Percentiles rank a stretch among this genome's conserved stretches.
Conservation (phyloP, 805 yeast genomes). For the Sugiyamaella chiloensis region DNA sequence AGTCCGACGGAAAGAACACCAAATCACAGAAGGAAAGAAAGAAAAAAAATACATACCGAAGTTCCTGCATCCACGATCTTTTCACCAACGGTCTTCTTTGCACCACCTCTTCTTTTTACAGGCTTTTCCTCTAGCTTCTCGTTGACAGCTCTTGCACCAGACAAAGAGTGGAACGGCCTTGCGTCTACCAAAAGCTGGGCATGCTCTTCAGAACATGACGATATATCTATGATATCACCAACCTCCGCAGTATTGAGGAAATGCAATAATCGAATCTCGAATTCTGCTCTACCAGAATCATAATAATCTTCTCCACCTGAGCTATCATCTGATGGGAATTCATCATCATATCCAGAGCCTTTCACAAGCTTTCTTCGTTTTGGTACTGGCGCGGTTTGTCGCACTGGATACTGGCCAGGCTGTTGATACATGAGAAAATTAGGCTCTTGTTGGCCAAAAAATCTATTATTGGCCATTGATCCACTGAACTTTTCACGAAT, state of each 20-base stretch:
- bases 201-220: constrained; percentile 61
- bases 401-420: constrained; percentile 2
- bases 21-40: too few relatives aligned
- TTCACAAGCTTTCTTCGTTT: constrained; percentile 11
- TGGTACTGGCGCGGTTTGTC: constrained; percentile 11
- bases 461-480: not conserved
- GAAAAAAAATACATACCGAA: too few relatives aligned
- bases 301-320: constrained; percentile 49
- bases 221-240: constrained; percentile 76
- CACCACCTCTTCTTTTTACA: constrained; percentile 38
- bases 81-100: constrained; percentile 63
- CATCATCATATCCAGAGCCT: constrained; percentile 10
- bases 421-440: constrained; percentile 7
- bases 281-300: constrained; percentile 40
- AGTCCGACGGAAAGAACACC: too few relatives aligned
- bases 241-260: constrained; percentile 76
- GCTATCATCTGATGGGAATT: constrained; percentile 24
- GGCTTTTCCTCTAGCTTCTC: constrained; percentile 39
- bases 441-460: not conserved
- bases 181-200: constrained; percentile 61
- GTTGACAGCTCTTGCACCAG: constrained; percentile 55
- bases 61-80: constrained; percentile 68
- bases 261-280: constrained; percentile 64
- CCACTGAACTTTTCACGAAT: constrained; percentile 37
- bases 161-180: constrained; percentile 67